Base-by-base conservation (phyloP, 768 basidiomycete species). In the Pleurotus ostreatus region DNA sequence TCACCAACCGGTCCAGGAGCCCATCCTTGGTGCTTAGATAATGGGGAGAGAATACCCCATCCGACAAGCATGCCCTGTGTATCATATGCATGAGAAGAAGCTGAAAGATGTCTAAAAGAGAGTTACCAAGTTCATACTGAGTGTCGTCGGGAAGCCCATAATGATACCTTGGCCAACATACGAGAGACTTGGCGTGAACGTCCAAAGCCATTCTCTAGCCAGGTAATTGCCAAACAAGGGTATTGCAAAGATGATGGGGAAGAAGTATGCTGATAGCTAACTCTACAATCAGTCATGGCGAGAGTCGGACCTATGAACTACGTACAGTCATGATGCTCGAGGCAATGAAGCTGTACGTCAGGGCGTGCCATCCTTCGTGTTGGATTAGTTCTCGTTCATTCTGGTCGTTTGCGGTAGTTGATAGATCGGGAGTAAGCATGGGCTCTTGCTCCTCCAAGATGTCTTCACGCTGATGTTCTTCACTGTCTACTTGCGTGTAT, bases 101-200 rank as follows among this genome's bases (percentile, higher is more conserved):
- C 45, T 45, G 49, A 26, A 8, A 38, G 58, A 20, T 47, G 1
- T 39, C 20, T 25, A 16, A 30, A 46, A 58, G 22, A 15, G 18
- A 68, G 78, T 65, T 63, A 91, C 92, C 57, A 94, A 69, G 61
- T 88, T 95, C 95, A 98, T 98, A 66, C 89, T 91, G 37, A 95
- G 63, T 0, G 95, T 95, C 0, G 93, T 96, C 0, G 94, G 89
- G 64, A 95, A 92, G 3, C 95, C 96, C 96, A 98, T 98, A 63
- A 98, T 98, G 58, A 98, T 94, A 4, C 92, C 94, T 81, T 96
- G 93, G 1, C 94, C 94, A 39, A 97, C 85, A 65, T 97, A 98
- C 0, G 90, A 92, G 20, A 96, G 72, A 68, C 89, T 92, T 1
- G 94, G 95, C 0, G 92, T 89, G 65, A 97, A 95, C 40, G 84